These are phyloP conservation scores for Clathrus columnatus DNA, from an alignment of 768 basidiomycete genomes.

Conservation along the genomic window DNA sequence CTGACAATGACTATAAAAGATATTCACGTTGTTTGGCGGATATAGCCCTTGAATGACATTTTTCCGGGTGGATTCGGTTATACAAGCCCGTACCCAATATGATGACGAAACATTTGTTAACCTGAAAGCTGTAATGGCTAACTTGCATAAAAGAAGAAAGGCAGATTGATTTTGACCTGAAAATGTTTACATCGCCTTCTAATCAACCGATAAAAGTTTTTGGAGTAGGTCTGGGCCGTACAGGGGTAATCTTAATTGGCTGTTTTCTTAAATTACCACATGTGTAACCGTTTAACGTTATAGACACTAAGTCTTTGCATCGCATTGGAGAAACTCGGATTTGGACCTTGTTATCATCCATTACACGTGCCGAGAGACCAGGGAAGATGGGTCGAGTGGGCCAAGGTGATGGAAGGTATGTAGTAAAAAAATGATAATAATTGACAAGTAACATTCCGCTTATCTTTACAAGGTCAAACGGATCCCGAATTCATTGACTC, in stretches of 20 bases:
- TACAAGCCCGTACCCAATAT: too few species aligned
- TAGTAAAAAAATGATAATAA: background rate
- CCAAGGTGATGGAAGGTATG: background rate
- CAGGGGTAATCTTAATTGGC: background rate
- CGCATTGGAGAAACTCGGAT: background rate
- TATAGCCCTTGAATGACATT: too few species aligned
- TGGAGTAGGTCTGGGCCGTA: background rate
- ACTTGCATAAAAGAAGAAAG: too few species aligned
- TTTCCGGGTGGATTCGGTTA: too few species aligned
- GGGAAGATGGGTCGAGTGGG: background rate
- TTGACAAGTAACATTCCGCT: background rate
- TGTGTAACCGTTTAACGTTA: too few species aligned
- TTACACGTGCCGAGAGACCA: background rate
- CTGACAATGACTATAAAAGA: too few species aligned
- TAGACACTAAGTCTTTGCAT: background rate
- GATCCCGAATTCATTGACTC: background rate
- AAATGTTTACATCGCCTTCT: background rate
- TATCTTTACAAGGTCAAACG: background rate
- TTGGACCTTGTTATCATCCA: conserved; percentile 3
- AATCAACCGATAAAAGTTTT: background rate
- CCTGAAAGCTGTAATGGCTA: too few species aligned
- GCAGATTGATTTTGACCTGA: too few species aligned
- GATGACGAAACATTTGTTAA: too few species aligned
- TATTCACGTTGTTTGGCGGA: too few species aligned
- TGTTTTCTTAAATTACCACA: background rate